phyloP scores from a whole-genome alignment of 768 basidiomycete genomes.

The Postia placenta region DNA sequence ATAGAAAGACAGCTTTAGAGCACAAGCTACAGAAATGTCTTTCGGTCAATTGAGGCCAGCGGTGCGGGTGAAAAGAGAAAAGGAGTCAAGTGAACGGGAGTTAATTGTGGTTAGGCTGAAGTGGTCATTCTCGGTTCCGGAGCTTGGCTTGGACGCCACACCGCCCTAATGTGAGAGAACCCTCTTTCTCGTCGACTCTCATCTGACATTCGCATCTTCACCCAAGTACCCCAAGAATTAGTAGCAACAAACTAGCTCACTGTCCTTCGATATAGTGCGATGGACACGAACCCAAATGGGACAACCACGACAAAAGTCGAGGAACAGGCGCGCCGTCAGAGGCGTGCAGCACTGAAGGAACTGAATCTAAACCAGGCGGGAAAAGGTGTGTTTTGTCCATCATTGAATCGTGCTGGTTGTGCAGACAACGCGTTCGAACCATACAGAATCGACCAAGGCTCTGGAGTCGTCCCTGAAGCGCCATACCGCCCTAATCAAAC shows the following conservation, averaged over 20 bases:
- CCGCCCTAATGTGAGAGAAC: background rate
- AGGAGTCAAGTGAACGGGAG: too few species aligned
- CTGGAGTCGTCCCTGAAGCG: slow-evolving; percentile 94
- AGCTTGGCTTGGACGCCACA: background rate
- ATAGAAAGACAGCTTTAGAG: too few species aligned
- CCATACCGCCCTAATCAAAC: slow-evolving; percentile 93
- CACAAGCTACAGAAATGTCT: too few species aligned
- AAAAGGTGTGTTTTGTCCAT: slow-evolving; percentile 35
- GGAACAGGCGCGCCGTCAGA: slow-evolving; percentile 45
- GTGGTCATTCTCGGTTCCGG: background rate
- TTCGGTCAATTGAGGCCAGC: too few species aligned
- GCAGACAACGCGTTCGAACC: background rate
- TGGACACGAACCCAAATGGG: slow-evolving; percentile 12
- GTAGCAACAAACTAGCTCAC: too few species aligned
- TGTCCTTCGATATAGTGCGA: background rate
- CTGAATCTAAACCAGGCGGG: slow-evolving; percentile 43
- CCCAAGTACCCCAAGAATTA: too few species aligned
- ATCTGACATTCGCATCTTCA: too few species aligned
- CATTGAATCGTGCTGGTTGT: background rate
- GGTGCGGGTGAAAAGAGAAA: too few species aligned
- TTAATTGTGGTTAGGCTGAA: background rate
- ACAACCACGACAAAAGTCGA: slow-evolving; percentile 31
- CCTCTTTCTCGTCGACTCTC: background rate
- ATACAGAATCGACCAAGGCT: slow-evolving; percentile 57
- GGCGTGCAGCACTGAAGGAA: slow-evolving; percentile 53